phyloP scores from a whole-genome alignment of 75 land plant species.

The Cryptomeria japonica region DNA sequence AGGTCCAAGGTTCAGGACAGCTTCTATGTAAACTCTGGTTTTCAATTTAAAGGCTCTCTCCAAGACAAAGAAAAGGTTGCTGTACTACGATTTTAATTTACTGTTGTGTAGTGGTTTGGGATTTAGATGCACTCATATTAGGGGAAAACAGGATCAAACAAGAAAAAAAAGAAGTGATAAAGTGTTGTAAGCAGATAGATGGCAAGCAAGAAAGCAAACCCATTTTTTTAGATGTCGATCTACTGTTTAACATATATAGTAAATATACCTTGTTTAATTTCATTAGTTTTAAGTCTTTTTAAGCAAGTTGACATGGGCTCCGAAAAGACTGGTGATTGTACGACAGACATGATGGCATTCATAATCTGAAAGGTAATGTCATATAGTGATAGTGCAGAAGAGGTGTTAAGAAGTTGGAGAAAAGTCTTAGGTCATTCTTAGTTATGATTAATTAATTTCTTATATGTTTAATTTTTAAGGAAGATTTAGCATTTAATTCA shows the following conservation, averaged over 20 bases:
- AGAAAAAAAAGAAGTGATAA: background rate
- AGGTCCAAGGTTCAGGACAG: background rate
- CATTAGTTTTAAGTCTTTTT: background rate
- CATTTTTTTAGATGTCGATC: background rate
- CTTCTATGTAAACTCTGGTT: background rate
- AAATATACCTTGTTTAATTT: background rate
- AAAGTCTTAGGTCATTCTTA: background rate
- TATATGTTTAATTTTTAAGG: background rate
- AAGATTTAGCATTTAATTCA: too few species aligned
- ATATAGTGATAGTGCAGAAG: background rate
- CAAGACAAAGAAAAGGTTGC: background rate
- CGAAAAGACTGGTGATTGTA: background rate
- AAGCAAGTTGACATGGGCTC: background rate
- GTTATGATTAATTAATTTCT: background rate
- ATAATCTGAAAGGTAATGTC: background rate
- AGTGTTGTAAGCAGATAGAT: background rate
- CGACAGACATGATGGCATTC: background rate
- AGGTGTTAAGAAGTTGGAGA: background rate
- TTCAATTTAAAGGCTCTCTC: background rate
- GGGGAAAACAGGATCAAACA: background rate
- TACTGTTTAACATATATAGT: background rate
- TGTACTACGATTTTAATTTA: background rate
- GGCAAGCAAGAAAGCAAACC: background rate
- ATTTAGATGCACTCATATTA: background rate
- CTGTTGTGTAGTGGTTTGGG: background rate